Percentiles rank a stretch among this genome's conserved stretches.
phyloP scores from a whole-genome alignment of 371 early-diverging fungal genomes.

The Mortierella sp. region DNA sequence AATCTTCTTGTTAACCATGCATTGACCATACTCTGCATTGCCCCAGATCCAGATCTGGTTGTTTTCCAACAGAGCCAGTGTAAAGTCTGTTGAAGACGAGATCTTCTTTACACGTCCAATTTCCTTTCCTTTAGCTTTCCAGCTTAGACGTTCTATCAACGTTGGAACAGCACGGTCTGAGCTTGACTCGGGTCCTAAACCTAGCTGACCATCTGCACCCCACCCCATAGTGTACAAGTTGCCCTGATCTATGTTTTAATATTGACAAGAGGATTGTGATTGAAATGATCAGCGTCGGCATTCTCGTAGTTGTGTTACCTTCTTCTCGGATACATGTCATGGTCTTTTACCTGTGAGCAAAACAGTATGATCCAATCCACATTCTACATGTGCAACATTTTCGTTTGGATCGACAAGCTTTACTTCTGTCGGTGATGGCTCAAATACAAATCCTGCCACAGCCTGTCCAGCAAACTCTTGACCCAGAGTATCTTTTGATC shows the following conservation, averaged over 20 bases:
- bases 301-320: neutral
- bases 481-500: slow-evolving; percentile 41
- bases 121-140: slow-evolving; percentile 33
- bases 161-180: slow-evolving; percentile 64
- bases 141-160: slow-evolving; percentile 58
- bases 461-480: slow-evolving; percentile 21
- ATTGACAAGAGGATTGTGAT: neutral
- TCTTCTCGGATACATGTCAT: neutral
- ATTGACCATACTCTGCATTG: slow-evolving; percentile 87
- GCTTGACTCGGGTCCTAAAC: slow-evolving; percentile 65
- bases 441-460: slow-evolving; percentile 40
- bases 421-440: slow-evolving; percentile 35
- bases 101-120: slow-evolving; percentile 63
- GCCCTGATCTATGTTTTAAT: slow-evolving; percentile 43
- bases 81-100: slow-evolving; percentile 79
- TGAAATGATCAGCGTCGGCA: neutral
- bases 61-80: slow-evolving; percentile 68
- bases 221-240: slow-evolving; percentile 82
- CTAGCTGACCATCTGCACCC: slow-evolving; percentile 87
- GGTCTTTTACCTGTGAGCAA: slow-evolving; percentile 66
- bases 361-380: slow-evolving; percentile 83
- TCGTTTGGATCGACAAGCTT: slow-evolving; percentile 47
- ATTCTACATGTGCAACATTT: slow-evolving; percentile 67
- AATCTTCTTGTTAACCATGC: slow-evolving; percentile 76
- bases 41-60: slow-evolving; percentile 82